Evolutionary conservation across 352 stramenopile genomes (phyloP).

Genomic region (Elongisporangium prolatum): DNA sequence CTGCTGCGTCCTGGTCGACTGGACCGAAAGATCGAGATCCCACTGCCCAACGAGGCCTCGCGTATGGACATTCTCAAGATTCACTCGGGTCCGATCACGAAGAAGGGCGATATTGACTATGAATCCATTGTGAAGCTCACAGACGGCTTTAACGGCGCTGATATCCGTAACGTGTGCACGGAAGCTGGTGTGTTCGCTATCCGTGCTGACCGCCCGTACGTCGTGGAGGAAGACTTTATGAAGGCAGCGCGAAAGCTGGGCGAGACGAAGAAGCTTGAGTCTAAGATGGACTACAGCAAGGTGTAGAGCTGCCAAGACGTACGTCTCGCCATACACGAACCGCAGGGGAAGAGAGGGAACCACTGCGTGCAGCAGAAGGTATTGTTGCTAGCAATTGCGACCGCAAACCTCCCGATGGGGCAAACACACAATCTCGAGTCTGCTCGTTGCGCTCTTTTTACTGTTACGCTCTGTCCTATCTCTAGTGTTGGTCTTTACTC

Average conservation of each 20-base stretch:
- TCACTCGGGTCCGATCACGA: slow-evolving; percentile 97
- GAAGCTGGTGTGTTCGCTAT: slow-evolving; percentile 98
- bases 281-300: slow-evolving; percentile 99
- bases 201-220: slow-evolving; percentile 97
- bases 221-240: slow-evolving; percentile 99
- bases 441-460: no score
- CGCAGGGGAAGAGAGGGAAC: background rate
- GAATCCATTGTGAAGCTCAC: slow-evolving; percentile 99
- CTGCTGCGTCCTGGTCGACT: slow-evolving; percentile 96
- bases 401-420: no score
- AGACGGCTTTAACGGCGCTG: slow-evolving; percentile 99
- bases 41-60: slow-evolving; percentile 97
- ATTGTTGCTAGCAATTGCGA: no score
- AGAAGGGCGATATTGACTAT: slow-evolving; percentile 99
- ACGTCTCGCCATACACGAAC: background rate
- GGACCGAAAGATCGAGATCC: slow-evolving; percentile 99
- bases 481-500: no score
- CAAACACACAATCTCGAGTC: no score
- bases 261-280: slow-evolving; percentile 99
- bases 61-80: slow-evolving; percentile 99
- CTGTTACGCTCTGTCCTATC: no score
- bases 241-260: slow-evolving; percentile 99
- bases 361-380: background rate
- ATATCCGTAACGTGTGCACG: slow-evolving; percentile 99
- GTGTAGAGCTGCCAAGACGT: slow-evolving; percentile 71